These are phyloP conservation scores for Suillus variegatus DNA, from an alignment of 768 basidiomycete genomes.

Conservation along the genomic window DNA sequence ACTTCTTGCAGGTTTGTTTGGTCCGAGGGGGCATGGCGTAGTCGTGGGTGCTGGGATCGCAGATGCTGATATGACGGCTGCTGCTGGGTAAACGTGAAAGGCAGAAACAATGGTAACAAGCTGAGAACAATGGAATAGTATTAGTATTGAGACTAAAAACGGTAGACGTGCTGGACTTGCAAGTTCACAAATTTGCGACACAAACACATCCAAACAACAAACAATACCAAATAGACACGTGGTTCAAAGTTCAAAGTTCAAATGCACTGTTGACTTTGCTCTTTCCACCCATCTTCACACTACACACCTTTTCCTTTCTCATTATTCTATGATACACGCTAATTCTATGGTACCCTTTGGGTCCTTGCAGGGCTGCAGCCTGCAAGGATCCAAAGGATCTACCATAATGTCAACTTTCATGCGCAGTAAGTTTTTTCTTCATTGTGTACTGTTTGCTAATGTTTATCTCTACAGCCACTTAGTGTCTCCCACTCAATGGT, in stretches of 20 bases:
- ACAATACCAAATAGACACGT: too few relatives aligned
- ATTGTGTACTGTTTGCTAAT: too few relatives aligned
- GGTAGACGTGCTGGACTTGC: too few relatives aligned
- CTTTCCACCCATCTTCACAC: not conserved
- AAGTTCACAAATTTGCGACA: too few relatives aligned
- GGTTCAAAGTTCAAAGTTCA: too few relatives aligned
- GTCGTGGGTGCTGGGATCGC: not conserved
- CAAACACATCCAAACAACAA: too few relatives aligned
- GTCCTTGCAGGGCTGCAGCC: slow-evolving; percentile 1
- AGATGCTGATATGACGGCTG: not conserved
- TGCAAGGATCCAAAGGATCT: too few relatives aligned
- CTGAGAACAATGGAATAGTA: not conserved
- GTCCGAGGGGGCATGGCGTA: not conserved
- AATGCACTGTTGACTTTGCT: not conserved
- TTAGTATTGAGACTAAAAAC: not conserved
- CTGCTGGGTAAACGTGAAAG: not conserved
- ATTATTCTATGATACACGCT: not conserved
- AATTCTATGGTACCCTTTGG: not conserved
- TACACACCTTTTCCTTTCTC: not conserved
- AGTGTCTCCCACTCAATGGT: too few relatives aligned
- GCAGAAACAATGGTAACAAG: not conserved
- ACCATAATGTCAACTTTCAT: too few relatives aligned
- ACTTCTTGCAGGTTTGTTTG: not conserved
- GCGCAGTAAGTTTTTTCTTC: too few relatives aligned
- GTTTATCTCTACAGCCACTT: too few relatives aligned